Base-by-base conservation (phyloP, 1,284 basidiomycete genomes). In the Rhodotorula sp. region DNA sequence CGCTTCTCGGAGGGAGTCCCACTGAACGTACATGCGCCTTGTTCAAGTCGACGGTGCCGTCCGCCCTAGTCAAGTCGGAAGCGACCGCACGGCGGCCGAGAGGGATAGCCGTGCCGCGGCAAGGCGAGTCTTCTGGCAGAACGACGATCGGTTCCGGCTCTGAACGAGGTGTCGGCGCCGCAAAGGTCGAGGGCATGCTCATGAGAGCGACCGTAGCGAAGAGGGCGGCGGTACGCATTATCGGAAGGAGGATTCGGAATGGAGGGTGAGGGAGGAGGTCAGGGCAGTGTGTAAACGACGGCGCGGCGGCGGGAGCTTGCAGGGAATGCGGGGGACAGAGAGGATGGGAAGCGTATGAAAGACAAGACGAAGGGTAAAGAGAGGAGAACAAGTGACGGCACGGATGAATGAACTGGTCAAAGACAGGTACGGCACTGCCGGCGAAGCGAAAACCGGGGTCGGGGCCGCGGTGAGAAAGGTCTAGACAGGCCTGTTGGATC, bases 1-100 rank as follows among this genome's bases (percentile, higher is more conserved):
- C 10, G 28, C n/a, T 43, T 43, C 19, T 7, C 2, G n/a, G 6
- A 0, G 12, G 5, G 14, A 26, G 31, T 34, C 52, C 52, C n/a
- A 48, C 26, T 18, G 26, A 54, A 73, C 77, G 43, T 47, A 76
- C 77, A 15, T 64, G 64, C 3, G 75, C 67, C 26, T 66, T 68
- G 7, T 52, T 64, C 60, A 74, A 72, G 50, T 76, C 68, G 23
- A 76, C 49, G 1, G 69, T 58, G 1, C 77, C 77, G 50, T 78
- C 77, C 18, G 67, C 70, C 5, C 16, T 12, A 15, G 54, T 55
- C 26, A 55, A 50, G 49, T 50, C 19, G 49, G 18, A 23, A 50
- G 19, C 19, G 49, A 50, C 49, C 7, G 23, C 49, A 18, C 49
- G 49, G 23, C 49, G 49, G 49, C 49, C 19, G 49, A 50, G 49